phyloP scores from a whole-genome alignment of 768 basidiomycete genomes.

The Xerocomus spinulosus region DNA sequence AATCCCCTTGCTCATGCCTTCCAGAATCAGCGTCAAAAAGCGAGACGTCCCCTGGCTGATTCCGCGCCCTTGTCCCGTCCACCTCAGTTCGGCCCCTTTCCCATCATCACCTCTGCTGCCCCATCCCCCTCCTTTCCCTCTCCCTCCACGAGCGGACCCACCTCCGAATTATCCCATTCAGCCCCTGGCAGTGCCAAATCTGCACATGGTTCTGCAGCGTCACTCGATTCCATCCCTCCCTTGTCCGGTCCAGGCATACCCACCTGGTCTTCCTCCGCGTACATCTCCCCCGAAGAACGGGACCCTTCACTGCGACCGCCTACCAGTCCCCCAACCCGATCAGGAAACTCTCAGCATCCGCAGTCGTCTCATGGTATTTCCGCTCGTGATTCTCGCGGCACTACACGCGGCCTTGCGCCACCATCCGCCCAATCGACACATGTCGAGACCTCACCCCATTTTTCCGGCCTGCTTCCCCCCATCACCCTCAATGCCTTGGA shows the following conservation, averaged over 20 bases:
- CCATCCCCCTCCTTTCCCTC: conserved; percentile 19
- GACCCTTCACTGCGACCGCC: conserved; percentile 11
- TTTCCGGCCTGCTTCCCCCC: conserved; percentile 30
- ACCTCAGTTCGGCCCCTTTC: conserved; percentile 62
- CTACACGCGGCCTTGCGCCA: conserved; percentile 9
- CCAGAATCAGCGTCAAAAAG: conserved; percentile 87
- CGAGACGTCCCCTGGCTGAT: conserved; percentile 67
- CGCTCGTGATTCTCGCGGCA: conserved; percentile 8
- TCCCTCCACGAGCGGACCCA: conserved; percentile 1
- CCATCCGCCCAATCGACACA: conserved; percentile 10
- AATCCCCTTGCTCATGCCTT: conserved; percentile 7
- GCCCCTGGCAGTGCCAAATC: conserved; percentile 13
- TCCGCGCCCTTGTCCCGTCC: conserved; percentile 49
- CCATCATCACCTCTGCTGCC: conserved; percentile 38
- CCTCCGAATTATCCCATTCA: conserved; percentile 12
- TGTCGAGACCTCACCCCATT: conserved; percentile 18
- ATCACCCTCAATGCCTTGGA: conserved; percentile 18
- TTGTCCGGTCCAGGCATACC: conserved; percentile 57
- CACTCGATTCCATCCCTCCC: conserved; percentile 35
- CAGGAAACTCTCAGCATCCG: conserved; percentile 3
- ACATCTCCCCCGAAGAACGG: conserved; percentile 16
- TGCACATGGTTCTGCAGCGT: conserved; percentile 15
- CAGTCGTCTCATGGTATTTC: conserved; percentile 10
- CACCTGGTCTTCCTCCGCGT: conserved; percentile 26
- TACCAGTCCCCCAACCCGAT: conserved; percentile 8